Conservation (phyloP, 1,139 yeast genomes). For the Debaryomyces coudertii region DNA sequence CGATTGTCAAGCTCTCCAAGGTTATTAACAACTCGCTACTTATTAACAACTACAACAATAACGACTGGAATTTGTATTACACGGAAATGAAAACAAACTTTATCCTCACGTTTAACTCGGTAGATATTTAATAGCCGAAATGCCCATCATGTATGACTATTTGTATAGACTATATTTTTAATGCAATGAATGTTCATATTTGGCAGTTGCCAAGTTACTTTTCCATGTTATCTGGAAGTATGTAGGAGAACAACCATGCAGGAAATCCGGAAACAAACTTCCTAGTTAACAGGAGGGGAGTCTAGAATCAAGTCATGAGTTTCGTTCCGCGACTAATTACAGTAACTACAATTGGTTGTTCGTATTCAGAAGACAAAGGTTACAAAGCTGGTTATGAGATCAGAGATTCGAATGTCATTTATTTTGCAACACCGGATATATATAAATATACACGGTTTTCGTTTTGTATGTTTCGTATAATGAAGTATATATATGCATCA, state of each 20-base stretch:
- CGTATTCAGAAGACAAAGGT: neutral
- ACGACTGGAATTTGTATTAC: constrained; percentile 22
- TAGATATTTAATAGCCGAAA: constrained; percentile 6
- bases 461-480: neutral
- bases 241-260: neutral
- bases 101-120: constrained; percentile 6
- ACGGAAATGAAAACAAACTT: constrained; percentile 12
- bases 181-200: constrained; percentile 9
- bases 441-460: constrained; percentile 1
- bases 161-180: neutral
- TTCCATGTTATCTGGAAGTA: neutral
- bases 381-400: constrained; percentile 3
- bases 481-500: neutral
- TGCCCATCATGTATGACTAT: constrained; percentile 2
- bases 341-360: neutral
- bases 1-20: constrained; percentile 30
- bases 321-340: neutral
- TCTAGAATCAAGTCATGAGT: constrained; percentile 7
- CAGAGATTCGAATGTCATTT: constrained; percentile 1
- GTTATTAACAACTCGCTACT: constrained; percentile 21
- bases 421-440: constrained; percentile 2
- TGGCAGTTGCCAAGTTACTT: neutral
- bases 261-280: neutral
- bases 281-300: constrained; percentile 4
- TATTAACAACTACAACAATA: constrained; percentile 18